Percentiles rank a stretch among this genome's conserved stretches.
These are phyloP conservation scores for Cyberlindnera mrakii DNA, from an alignment of 805 yeast genomes.

Conservation along the genomic window DNA sequence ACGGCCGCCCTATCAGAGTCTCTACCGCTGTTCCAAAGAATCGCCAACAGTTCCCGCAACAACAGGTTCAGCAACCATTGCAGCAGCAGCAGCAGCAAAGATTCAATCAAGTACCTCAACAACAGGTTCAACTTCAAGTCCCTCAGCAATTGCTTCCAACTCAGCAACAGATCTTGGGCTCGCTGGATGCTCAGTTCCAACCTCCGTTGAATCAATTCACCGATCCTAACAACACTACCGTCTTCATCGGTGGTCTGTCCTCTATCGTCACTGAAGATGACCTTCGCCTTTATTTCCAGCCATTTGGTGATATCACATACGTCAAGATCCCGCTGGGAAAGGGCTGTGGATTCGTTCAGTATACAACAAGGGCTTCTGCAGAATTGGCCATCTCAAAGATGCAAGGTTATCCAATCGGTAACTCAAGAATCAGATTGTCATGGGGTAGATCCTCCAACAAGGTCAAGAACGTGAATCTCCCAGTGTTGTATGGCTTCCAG, in stretches of 20 bases:
- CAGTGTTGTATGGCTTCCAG: conserved; percentile 19
- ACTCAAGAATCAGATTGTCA: conserved; percentile 72
- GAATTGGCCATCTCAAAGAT: conserved; percentile 79
- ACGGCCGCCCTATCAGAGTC: conserved; percentile 73
- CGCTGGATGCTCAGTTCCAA: conserved; percentile 36
- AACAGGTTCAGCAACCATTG: conserved; percentile 7
- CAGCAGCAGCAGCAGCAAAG: conserved; percentile 18
- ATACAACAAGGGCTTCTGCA: conserved; percentile 69
- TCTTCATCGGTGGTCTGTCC: conserved; percentile 62
- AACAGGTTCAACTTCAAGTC: conserved; percentile 8
- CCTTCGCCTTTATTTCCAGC: conserved; percentile 49
- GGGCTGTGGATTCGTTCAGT: conserved; percentile 87
- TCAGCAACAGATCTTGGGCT: conserved; percentile 18
- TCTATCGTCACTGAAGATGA: conserved; percentile 54
- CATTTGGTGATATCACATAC: conserved; percentile 71
- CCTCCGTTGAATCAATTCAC: conserved; percentile 60
- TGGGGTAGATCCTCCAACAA: conserved; percentile 67
- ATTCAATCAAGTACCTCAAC: conserved; percentile 1
- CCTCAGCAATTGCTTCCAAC: conserved; percentile 12
- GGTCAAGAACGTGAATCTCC: conserved; percentile 18
- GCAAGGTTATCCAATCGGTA: conserved; percentile 89
- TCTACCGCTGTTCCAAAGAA: conserved; percentile 58
- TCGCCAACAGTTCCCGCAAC: conserved; percentile 23
- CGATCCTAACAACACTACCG: conserved; percentile 78
- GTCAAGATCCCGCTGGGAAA: conserved; percentile 69